Evolutionary conservation across 257 asterid genomes (phyloP), one percentile per base, ranked within the genome.

Genomic region (Nicotiana tabacum): DNA sequence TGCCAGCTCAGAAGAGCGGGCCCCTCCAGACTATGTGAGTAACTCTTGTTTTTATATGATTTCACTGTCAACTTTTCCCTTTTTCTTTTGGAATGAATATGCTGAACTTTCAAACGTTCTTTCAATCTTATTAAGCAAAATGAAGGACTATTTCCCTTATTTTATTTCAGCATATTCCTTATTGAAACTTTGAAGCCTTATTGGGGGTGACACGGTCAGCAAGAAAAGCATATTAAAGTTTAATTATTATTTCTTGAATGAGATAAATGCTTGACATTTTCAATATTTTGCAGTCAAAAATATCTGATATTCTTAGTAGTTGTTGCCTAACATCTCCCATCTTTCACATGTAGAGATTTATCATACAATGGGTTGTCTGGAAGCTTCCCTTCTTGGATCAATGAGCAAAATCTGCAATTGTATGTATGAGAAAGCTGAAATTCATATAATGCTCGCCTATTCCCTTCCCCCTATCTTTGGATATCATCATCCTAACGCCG

Each of bases 361-460:
- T 92, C 97, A 13, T 93, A 91, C 91, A 93, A 93, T 72, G 91
- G 84, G 64, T 81, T 95, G 80, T 89, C 96, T 77, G 98, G 98
- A 82, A 89, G 86, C 85, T 82, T 92, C 77, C 98, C 98, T 83
- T 85, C 98, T 81, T 95, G 98, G 98, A 74, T 81, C 82, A 69
- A 62, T 81, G 85, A 84, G 53, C 82, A 5, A 81, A 83, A 84
- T 82, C 78, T 92, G 58, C 92, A 91, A 83, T 86, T 92, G 98
- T 95, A 85, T 9, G 89, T 86, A 88, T 61, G 87, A 77, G 60
- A 33, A 16, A 12, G 6, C 39, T 46, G 33, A 37, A 43, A 64
- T 76, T 57, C 70, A 77, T 37, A n/a, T n/a, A n/a, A 8, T 24
- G 27, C 15, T 30, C 24, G 0, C 29, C 30, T 21, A 9, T n/a